phyloP scores from a whole-genome alignment of 768 basidiomycete genomes.

The Calocera viscosa region DNA sequence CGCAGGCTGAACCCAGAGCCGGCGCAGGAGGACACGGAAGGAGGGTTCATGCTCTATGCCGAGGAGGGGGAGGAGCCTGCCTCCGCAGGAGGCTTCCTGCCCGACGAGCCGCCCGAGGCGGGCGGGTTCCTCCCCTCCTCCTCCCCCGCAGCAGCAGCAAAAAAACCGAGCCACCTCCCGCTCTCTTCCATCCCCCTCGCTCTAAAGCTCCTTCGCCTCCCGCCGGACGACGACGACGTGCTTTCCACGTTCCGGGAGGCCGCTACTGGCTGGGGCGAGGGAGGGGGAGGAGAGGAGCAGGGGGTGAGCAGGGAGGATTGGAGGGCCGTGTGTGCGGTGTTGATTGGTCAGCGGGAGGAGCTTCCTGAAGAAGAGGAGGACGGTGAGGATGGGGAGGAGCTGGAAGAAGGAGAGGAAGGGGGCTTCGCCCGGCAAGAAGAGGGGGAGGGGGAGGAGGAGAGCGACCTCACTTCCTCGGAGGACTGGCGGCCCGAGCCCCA shows the following conservation, averaged over 20 bases:
- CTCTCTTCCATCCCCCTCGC: slow-evolving; percentile 48
- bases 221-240: slow-evolving; percentile 47
- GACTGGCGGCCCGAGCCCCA: slow-evolving; percentile 21
- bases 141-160: not conserved
- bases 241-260: slow-evolving; percentile 63
- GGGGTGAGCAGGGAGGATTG: slow-evolving; percentile 55
- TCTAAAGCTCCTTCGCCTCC: slow-evolving; percentile 48
- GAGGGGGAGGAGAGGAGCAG: slow-evolving; percentile 21
- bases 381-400: slow-evolving; percentile 18
- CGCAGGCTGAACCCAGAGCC: not conserved
- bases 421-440: slow-evolving; percentile 20
- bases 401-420: slow-evolving; percentile 17
- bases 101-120: not conserved
- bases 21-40: not conserved
- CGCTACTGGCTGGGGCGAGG: slow-evolving; percentile 51
- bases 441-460: slow-evolving; percentile 21
- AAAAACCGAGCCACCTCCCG: slow-evolving; percentile 30
- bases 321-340: slow-evolving; percentile 65
- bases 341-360: slow-evolving; percentile 36
- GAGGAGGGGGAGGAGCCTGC: not conserved
- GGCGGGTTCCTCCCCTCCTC: not conserved
- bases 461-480: too few relatives aligned
- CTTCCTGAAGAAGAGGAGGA: slow-evolving; percentile 19
- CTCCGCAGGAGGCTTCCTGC: not conserved
- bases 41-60: not conserved